These are phyloP conservation scores for Adiantum capillusveneris DNA, from an alignment of 75 land plant species.

Conservation along the genomic window DNA sequence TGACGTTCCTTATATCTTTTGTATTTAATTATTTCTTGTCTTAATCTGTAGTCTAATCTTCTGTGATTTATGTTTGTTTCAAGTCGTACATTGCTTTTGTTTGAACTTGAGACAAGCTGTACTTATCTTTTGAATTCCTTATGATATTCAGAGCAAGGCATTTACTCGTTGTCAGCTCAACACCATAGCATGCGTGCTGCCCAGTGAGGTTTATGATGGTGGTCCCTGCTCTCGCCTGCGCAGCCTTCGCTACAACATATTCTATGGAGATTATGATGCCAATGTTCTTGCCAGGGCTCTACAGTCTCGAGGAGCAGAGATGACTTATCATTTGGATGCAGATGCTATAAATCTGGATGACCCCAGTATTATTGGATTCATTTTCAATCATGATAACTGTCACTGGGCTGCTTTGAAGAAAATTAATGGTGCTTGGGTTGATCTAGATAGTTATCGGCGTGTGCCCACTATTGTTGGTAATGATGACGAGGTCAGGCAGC, in stretches of 20 bases:
- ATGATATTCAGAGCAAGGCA: not conserved
- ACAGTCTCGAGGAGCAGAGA: constrained; percentile 43
- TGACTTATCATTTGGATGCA: constrained; percentile 50
- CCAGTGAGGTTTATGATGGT: not conserved
- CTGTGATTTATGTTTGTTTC: too few relatives aligned
- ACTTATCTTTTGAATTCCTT: too few relatives aligned
- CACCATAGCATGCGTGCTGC: not conserved
- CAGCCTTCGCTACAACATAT: constrained; percentile 65
- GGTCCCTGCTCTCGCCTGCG: constrained; percentile 43
- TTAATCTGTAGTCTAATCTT: too few relatives aligned
- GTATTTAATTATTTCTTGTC: too few relatives aligned
- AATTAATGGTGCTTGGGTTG: constrained; percentile 69
- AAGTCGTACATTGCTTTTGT: too few relatives aligned
- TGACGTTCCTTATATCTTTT: too few relatives aligned
- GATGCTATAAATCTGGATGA: constrained; percentile 32
- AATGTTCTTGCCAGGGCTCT: constrained; percentile 77
- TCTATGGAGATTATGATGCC: constrained; percentile 85
- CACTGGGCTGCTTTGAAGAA: constrained; percentile 71
- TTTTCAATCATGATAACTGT: constrained; percentile 61
- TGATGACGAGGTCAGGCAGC: constrained; percentile 33
- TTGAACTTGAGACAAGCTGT: too few relatives aligned
- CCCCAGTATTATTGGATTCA: constrained; percentile 45
- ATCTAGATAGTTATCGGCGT: constrained; percentile 74
- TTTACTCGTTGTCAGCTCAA: not conserved
- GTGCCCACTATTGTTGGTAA: constrained; percentile 40